phyloP scores from a whole-genome alignment of 2,329 filamentous ascomycete genomes.

The Endocalyx cinctus region DNA sequence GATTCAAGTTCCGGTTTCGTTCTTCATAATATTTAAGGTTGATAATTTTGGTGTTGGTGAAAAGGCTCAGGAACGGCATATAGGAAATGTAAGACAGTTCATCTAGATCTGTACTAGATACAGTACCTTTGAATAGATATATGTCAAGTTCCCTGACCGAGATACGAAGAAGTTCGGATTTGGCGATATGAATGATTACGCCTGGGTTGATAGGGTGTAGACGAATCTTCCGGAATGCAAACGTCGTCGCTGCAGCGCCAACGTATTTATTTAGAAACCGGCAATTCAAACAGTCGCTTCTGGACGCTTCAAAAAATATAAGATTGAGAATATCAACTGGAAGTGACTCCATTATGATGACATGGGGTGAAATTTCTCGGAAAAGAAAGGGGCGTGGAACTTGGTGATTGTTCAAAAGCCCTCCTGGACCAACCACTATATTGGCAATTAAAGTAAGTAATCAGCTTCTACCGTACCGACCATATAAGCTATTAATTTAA shows the following conservation, averaged over 20 bases:
- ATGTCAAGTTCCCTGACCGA: conserved; percentile 7
- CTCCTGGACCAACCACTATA: too few species aligned
- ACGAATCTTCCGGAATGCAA: conserved; percentile 4
- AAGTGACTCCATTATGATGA: too few species aligned
- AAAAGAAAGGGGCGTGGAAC: too few species aligned
- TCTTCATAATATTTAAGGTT: conserved; percentile 4
- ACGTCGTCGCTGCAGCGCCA: conserved; percentile 1
- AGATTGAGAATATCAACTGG: too few species aligned
- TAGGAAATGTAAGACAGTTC: too few species aligned
- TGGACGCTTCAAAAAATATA: too few species aligned
- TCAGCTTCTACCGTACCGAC: too few species aligned
- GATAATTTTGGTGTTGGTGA: not conserved
- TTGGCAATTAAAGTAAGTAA: too few species aligned
- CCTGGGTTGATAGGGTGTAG: not conserved
- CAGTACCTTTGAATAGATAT: conserved; percentile 3
- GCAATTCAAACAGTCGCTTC: too few species aligned
- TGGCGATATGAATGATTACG: conserved; percentile 3
- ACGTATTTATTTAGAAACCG: conserved; percentile 4
- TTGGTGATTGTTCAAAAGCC: too few species aligned
- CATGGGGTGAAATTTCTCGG: too few species aligned
- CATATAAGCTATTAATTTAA: too few species aligned
- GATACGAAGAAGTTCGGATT: conserved; percentile 1
- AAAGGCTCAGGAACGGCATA: conserved; percentile 2
- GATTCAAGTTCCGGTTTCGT: not conserved
- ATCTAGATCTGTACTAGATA: conserved; percentile 3